phyloP scores from a whole-genome alignment of 345 rosid species.

The Eucalyptus regnans region DNA sequence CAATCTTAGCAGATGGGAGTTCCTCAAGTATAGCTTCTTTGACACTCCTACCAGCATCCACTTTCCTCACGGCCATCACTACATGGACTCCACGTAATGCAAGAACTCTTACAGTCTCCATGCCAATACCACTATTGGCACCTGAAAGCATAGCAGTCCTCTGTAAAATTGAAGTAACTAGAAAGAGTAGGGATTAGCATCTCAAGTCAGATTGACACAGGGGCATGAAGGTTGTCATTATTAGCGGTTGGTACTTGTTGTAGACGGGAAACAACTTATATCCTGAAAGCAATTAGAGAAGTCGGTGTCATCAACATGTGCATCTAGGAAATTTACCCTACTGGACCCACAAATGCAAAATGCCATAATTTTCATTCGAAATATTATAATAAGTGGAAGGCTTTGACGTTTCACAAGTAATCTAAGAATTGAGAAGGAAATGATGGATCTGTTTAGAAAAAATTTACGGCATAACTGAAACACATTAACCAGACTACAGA shows the following conservation, averaged over 20 bases:
- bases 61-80: slow-evolving; percentile 10
- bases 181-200: neutral
- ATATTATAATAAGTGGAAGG: neutral
- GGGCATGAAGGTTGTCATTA: neutral
- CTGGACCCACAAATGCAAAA: neutral
- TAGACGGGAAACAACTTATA: neutral
- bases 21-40: slow-evolving; percentile 11
- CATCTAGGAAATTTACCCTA: neutral
- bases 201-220: neutral
- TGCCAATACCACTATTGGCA: slow-evolving; percentile 28
- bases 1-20: slow-evolving; percentile 1
- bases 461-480: neutral
- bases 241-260: neutral
- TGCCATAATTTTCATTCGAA: neutral
- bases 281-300: neutral
- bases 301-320: neutral
- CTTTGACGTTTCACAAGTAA: neutral
- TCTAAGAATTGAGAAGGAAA: neutral
- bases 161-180: neutral
- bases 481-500: neutral
- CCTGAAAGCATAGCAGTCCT: slow-evolving; percentile 2
- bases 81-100: slow-evolving; percentile 4
- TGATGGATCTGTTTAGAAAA: neutral
- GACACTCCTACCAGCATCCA: slow-evolving; percentile 12
- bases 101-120: slow-evolving; percentile 25